These are phyloP conservation scores for Dactylis glomerata DNA, from an alignment of 176 grass and related monocot genomes.

Conservation along the genomic window DNA sequence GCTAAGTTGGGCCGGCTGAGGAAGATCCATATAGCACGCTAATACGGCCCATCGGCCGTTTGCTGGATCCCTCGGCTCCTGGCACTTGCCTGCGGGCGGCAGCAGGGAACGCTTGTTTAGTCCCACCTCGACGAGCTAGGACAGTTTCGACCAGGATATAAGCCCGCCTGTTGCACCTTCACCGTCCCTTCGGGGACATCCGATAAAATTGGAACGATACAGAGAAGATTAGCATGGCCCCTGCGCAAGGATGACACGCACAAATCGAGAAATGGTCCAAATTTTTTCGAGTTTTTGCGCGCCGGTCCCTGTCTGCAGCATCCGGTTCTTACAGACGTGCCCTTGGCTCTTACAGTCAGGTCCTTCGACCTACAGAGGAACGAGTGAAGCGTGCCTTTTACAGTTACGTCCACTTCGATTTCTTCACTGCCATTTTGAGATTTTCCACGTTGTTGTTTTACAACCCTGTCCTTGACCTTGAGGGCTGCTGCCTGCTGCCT, in stretches of 20 bases:
- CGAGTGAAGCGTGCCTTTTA: too few species aligned
- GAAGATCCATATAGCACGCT: background rate
- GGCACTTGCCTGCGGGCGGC: too few species aligned
- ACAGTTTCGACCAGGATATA: background rate
- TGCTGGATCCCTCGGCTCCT: background rate
- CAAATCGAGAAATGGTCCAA: background rate
- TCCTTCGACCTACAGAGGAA: too few species aligned
- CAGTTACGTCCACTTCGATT: too few species aligned
- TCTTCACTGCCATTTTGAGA: too few species aligned
- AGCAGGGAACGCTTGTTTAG: background rate
- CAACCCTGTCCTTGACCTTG: background rate
- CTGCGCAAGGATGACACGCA: background rate
- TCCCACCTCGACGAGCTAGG: background rate
- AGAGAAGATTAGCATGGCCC: slow-evolving; percentile 5
- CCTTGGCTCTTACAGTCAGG: background rate
- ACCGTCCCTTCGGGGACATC: background rate
- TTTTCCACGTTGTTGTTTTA: background rate
- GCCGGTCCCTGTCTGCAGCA: background rate
- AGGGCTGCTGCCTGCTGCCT: too few species aligned
- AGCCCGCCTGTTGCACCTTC: background rate
- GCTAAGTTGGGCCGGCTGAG: background rate
- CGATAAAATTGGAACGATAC: background rate
- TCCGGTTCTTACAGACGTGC: background rate
- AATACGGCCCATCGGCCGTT: background rate
- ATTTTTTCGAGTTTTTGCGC: background rate